Evolutionary conservation across 129 eudicot genomes (phyloP).

Genomic region (Deinandra increscens): DNA sequence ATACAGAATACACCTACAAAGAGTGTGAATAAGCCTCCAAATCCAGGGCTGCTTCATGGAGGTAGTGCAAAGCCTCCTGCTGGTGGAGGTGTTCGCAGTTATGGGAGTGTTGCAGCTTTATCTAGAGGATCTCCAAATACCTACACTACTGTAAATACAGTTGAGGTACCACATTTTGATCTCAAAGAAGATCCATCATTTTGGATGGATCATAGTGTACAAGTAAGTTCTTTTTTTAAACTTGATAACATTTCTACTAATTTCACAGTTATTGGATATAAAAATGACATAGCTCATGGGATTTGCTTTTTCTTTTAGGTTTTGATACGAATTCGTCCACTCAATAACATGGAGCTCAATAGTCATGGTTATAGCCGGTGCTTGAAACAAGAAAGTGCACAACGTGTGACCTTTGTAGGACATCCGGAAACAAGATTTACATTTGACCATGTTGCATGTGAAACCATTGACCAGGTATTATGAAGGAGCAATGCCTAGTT

Average conservation of each 20-base stretch:
- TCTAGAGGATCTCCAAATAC: constrained; percentile 59
- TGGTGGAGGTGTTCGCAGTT: constrained; percentile 45
- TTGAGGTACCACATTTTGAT: constrained; percentile 84
- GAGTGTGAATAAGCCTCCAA: constrained; percentile 83
- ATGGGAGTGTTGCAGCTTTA: constrained; percentile 45
- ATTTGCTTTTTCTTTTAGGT: constrained; percentile 47
- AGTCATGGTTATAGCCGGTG: constrained; percentile 71
- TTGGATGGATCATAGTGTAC: constrained; percentile 97
- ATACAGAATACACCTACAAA: constrained; percentile 76
- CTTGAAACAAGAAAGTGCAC: constrained; percentile 88
- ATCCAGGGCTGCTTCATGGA: constrained; percentile 51
- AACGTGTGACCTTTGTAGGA: constrained; percentile 71
- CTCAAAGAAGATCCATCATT: constrained; percentile 95
- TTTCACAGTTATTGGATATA: neutral
- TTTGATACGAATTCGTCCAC: constrained; percentile 77
- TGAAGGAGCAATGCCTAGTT: neutral
- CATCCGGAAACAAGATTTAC: constrained; percentile 83
- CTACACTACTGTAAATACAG: constrained; percentile 49
- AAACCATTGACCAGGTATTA: constrained; percentile 78
- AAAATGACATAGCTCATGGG: neutral
- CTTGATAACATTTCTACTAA: neutral
- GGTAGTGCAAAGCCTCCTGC: constrained; percentile 53
- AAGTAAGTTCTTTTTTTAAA: constrained; percentile 47
- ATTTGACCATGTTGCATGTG: constrained; percentile 96
- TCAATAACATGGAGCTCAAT: constrained; percentile 66